Percentiles rank a stretch among this genome's conserved stretches.
Conservation (phyloP, 2,329 filamentous ascomycete genomes). For the Talaromyces sp. region DNA sequence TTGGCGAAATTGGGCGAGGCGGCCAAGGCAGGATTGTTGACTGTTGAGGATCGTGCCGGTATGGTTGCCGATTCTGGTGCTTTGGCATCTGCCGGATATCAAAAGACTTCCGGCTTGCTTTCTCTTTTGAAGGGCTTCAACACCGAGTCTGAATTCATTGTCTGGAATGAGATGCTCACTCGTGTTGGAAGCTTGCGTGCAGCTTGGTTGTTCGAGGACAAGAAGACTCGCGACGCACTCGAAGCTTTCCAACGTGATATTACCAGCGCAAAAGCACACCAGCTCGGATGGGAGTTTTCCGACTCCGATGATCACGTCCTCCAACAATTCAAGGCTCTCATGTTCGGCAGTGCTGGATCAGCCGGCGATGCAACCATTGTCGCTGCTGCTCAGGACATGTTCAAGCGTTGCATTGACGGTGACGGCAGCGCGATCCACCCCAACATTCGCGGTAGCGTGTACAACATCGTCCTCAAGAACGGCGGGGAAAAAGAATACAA, state of each 20-base stretch:
- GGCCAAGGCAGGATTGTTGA: constrained; percentile 75
- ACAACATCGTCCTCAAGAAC: constrained; percentile 77
- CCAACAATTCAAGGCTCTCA: constrained; percentile 89
- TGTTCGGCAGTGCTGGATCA: constrained; percentile 81
- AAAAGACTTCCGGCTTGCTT: constrained; percentile 86
- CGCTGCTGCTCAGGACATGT: constrained; percentile 83
- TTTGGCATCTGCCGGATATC: constrained; percentile 83
- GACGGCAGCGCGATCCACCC: constrained; percentile 83
- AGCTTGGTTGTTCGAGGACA: constrained; percentile 86
- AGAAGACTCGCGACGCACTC: constrained; percentile 67
- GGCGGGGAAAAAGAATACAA: constrained; percentile 88
- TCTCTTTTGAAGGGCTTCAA: constrained; percentile 82
- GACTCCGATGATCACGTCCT: constrained; percentile 83
- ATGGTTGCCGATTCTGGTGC: constrained; percentile 94
- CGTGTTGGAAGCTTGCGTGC: constrained; percentile 75
- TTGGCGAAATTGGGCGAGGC: constrained; percentile 84
- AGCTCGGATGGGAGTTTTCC: constrained; percentile 84
- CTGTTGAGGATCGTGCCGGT: constrained; percentile 86
- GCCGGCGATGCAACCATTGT: constrained; percentile 76
- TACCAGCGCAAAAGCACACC: constrained; percentile 74
- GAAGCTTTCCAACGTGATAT: constrained; percentile 81
- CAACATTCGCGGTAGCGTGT: constrained; percentile 84
- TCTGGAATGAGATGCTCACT: constrained; percentile 88
- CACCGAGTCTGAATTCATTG: constrained; percentile 80
- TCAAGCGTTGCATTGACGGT: constrained; percentile 75